Base-by-base conservation (phyloP, 352 stramenopile genomes). In the Phytophthora parvispora region DNA sequence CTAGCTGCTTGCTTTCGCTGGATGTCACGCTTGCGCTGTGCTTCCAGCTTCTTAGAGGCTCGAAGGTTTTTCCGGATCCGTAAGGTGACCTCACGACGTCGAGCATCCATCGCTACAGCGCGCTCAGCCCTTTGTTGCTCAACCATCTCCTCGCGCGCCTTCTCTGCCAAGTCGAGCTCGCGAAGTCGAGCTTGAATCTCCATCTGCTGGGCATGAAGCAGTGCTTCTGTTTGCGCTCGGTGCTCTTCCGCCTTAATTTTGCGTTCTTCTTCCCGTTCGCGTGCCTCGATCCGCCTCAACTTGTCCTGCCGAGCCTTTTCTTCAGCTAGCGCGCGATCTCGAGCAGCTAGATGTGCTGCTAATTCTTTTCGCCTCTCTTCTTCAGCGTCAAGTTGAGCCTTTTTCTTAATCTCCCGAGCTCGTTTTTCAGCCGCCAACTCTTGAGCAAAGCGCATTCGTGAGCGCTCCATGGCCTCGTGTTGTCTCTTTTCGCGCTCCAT, bases 381-480 rank as follows among this genome's bases (percentile, higher is more conserved):
- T 50, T 96, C 90, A 6, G 86, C 86, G 56, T 98, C 90, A 36
- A 93, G 54, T 62, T 94, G 79, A 0, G 90, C 85, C 49, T 94
- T 93, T 53, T 95, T 94, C 59, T 91, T 86, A 40, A 97, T 84
- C 57, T 97, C 91, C 50, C 90, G 71, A 38, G 89, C 64, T 10
- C 86, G 84, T 63, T 93, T 92, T 42, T 91, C 83, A 53, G 91
- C 89, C 13, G 88, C 88, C 29, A 93, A 54, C 45, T 95, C 81
- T 60, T 89, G 82, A 4, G 84, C 84, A 50, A 81, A 79, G 13
- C 85, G 85, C 56, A 87, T 52, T 7, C 86, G 80, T 1, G 92
- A 87, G 18, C 86, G 83, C 60, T 93, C 86, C 20, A 81, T 83
- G 7, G 93, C 81, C 36, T 96, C 87, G 16, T 91, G 72, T 22